Evolutionary conservation across 257 asterid genomes (phyloP).

Genomic region (Salvia splendens): DNA sequence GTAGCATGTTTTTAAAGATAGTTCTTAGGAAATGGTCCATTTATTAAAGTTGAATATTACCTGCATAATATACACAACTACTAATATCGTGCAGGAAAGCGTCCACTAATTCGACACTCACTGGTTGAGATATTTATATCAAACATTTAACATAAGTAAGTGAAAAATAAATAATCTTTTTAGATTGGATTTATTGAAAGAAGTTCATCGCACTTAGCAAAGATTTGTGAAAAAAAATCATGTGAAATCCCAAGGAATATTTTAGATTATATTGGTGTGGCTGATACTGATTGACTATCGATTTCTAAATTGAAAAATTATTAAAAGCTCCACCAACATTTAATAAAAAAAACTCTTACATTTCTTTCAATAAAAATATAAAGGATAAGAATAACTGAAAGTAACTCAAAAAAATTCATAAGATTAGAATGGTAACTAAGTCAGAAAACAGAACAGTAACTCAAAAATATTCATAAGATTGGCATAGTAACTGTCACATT

Average conservation of each 20-base stretch:
- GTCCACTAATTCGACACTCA: not conserved
- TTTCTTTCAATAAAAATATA: no score
- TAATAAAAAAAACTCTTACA: no score
- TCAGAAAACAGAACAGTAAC: no score
- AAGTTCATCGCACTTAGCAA: not conserved
- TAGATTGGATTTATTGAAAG: not conserved
- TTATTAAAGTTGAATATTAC: not conserved
- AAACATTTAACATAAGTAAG: not conserved
- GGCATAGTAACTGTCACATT: no score
- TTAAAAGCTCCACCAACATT: no score
- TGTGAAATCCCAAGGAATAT: not conserved
- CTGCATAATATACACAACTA: not conserved
- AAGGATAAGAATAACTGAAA: no score
- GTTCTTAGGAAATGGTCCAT: conserved; percentile 11
- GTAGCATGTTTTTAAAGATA: no score
- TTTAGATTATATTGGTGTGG: not conserved
- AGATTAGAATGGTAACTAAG: no score
- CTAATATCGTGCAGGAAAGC: not conserved
- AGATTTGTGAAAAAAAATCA: not conserved
- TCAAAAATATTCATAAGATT: no score
- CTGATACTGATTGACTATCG: not conserved
- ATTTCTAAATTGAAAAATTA: not conserved
- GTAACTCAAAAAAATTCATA: no score
- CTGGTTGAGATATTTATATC: not conserved
- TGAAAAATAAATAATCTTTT: not conserved